Evolutionary conservation across 2,329 filamentous ascomycete genomes (phyloP), one percentile per base, ranked within the genome.

Genomic region (Pseudogymnoascus sp.): DNA sequence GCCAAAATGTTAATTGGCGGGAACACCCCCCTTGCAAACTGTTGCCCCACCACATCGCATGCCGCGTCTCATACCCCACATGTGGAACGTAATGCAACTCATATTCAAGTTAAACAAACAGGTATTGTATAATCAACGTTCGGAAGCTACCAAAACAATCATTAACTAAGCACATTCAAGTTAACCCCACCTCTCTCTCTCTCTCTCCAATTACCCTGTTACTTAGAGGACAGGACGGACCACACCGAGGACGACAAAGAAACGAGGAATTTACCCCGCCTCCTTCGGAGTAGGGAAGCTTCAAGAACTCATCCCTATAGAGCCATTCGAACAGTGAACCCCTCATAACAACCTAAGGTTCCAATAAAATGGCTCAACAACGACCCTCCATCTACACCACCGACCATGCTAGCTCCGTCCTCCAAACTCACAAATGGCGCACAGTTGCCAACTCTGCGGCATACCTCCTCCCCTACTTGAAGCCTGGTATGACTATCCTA

Each of bases 391-490:
- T 63, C 5, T 66, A 66, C 40, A 64, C 62, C 4, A 64, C 65
- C 11, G 65, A 64, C 7, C 65, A 66, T n/a, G 63, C 64, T 56
- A 53, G 62, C 60, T 65, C 65, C 31, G 65, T 66, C 61, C 64
- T 66, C 35, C 64, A 64, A 53, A 62, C 62, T 16, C 77, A 79
- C 68, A 70, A 70, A 14, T 70, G 71, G 66, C 77, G 79, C 16
- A 80, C 77, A 1, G 77, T 74, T 4, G 73, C 78, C 28, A 75
- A 75, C 28, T 77, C 76, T 63, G 79, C 78, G 3, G 69, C 70
- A n/a, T 76, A 79, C 67, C 70, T 81, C 0, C 63, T 81, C 0
- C 76, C 77, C 0, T 69, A 76, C 61, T 72, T 82, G 40, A 64
- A 42, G 7, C 64, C 62, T 1, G 37, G 21, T 8, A 23, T 59